These are phyloP conservation scores for Picocystis sp. DNA, from an alignment of 163 green algal genomes.

Conservation along the genomic window DNA sequence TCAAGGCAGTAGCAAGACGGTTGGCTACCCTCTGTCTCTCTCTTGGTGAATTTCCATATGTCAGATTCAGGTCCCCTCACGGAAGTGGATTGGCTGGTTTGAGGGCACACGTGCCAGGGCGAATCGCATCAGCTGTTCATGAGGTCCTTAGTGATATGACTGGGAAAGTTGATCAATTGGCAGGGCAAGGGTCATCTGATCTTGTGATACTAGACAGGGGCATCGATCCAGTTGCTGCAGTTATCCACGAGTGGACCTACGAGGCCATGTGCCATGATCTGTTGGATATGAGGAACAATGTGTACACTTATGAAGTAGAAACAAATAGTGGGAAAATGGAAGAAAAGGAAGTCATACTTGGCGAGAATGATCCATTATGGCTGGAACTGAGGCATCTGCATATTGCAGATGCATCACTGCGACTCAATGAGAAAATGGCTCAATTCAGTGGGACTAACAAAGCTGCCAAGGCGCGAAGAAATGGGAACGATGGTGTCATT, in stretches of 20 bases:
- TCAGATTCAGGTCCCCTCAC: not conserved
- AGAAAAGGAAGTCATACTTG: conserved; percentile 20
- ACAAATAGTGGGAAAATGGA: conserved; percentile 22
- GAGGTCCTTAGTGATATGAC: not conserved
- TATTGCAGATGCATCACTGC: conserved; percentile 43
- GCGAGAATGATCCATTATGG: conserved; percentile 64
- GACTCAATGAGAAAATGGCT: conserved; percentile 10
- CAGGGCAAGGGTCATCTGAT: conserved; percentile 2
- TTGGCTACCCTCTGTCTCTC: not conserved
- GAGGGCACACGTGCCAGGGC: not conserved
- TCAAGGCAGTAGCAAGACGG: not conserved
- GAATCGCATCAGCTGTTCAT: conserved; percentile 2
- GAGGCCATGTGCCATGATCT: conserved; percentile 83
- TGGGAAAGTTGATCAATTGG: too few relatives aligned
- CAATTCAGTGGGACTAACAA: conserved; percentile 10
- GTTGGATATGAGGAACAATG: conserved; percentile 41
- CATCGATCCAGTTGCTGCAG: conserved; percentile 62
- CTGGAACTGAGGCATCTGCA: conserved; percentile 58
- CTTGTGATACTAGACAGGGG: conserved; percentile 7
- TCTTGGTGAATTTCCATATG: not conserved
- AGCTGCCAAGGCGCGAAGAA: conserved; percentile 5
- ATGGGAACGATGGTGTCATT: conserved; percentile 18
- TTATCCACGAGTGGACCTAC: conserved; percentile 96
- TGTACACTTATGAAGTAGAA: conserved; percentile 38
- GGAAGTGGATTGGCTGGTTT: not conserved